Base-by-base conservation (phyloP, 768 basidiomycete genomes). In the Psilocybe azurescens region DNA sequence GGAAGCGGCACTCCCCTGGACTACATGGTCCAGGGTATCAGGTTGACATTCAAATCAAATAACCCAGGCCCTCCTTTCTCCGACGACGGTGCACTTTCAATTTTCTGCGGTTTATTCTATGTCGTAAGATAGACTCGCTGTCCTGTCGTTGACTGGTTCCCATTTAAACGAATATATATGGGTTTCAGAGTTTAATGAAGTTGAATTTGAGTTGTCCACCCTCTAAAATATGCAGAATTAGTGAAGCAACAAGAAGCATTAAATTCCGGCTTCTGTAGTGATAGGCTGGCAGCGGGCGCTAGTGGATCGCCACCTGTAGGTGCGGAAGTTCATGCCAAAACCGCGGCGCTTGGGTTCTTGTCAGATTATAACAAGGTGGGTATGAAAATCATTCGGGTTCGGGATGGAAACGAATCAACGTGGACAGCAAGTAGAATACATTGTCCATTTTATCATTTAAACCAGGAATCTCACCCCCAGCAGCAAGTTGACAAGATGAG, bases 71-170 rank as follows among this genome's bases (percentile, higher is more conserved):
- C 24, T 53, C 39, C 48, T 29, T 38, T 32, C 24, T 52, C 49
- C 58, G 39, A 59, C 58, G 39, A 52, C 41, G 20, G 13, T 47
- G 54, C 10, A 53, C 33, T 51, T 51, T 51, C 16, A 18, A 33
- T 30, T 28, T 58, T 28, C 24, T 24, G 41, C 11, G 20, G 8
- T 58, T 48, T 32, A 14, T 47, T 48, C 56, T 32, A n/a, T 58
- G 48, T 32, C 44, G 48, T 58, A 32, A 13, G 10, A 16, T 38
- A 48, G 29, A 14, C 11, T 32, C 20, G 24, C 24, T 5, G 8
- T 56, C 36, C 33, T 29, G 49, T 59, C 36, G 58, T 59, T 53
- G 58, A 59, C 58, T 59, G 51, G 33, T 59, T 52, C 58, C 24
- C 38, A 53, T 53, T 44, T 52, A 7, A 33, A 36, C 18, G 49